A percentile compares a stretch with the other conserved stretches of the same genome.
These are phyloP conservation scores for Boletus sp. DNA, from an alignment of 768 basidiomycete genomes.

Conservation along the genomic window DNA sequence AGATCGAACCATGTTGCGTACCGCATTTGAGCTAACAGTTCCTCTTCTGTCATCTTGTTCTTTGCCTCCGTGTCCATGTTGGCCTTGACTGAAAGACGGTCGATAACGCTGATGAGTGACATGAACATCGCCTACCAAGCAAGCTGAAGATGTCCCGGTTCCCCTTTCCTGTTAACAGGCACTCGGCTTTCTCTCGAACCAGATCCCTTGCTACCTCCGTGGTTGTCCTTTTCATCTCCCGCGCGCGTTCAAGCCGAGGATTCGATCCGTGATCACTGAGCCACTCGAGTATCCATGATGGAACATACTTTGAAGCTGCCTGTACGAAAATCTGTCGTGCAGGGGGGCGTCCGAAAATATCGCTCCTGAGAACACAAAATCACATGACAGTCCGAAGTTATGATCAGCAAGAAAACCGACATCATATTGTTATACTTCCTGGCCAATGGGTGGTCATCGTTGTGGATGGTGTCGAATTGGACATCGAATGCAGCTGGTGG, in stretches of 20 bases:
- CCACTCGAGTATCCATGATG: slow-evolving; percentile 29
- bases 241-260: slow-evolving; percentile 20
- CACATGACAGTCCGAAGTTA: slow-evolving; percentile 3
- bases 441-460: slow-evolving; percentile 11
- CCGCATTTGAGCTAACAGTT: slow-evolving; percentile 20
- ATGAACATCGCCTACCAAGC: slow-evolving; percentile 32
- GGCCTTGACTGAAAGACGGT: slow-evolving; percentile 21
- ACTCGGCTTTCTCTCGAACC: slow-evolving; percentile 16
- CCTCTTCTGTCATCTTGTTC: slow-evolving; percentile 22
- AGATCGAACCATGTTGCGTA: slow-evolving; percentile 2
- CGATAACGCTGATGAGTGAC: not conserved
- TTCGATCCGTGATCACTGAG: slow-evolving; percentile 30
- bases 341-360: slow-evolving; percentile 21
- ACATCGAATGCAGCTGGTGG: slow-evolving; percentile 48
- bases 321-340: slow-evolving; percentile 16
- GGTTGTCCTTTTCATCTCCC: slow-evolving; percentile 2
- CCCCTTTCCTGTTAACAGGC: slow-evolving; percentile 14
- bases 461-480: slow-evolving; percentile 34
- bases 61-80: slow-evolving; percentile 29
- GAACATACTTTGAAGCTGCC: slow-evolving; percentile 15
- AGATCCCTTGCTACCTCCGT: slow-evolving; percentile 15
- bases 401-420: slow-evolving; percentile 5
- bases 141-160: slow-evolving; percentile 29
- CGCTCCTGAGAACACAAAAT: slow-evolving; percentile 11
- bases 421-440: slow-evolving; percentile 8